Conservation (phyloP, 148 eudicot species). For the Silene conica region DNA sequence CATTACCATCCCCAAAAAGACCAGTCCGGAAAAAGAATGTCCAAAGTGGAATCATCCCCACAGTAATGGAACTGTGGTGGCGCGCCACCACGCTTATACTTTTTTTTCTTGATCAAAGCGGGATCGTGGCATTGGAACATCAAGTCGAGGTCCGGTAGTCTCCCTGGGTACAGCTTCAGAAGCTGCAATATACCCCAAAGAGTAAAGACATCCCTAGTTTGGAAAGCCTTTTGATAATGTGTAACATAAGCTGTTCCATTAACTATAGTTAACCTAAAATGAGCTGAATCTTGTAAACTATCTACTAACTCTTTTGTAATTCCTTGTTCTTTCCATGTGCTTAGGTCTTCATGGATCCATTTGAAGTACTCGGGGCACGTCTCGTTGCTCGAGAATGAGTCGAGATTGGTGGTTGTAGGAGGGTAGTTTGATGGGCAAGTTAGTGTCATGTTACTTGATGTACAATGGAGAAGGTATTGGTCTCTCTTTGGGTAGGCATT, state of each 20-base stretch:
- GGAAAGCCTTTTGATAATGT: constrained; percentile 38
- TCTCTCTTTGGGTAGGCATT: constrained; percentile 26
- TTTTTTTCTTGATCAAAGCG: constrained; percentile 25
- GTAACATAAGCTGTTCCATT: constrained; percentile 56
- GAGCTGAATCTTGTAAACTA: constrained; percentile 26
- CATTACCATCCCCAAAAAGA: constrained; percentile 75
- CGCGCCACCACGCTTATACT: constrained; percentile 24
- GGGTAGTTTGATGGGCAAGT: constrained; percentile 44
- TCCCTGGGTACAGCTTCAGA: constrained; percentile 54
- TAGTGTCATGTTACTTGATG: constrained; percentile 24
- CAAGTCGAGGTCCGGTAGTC: constrained; percentile 52
- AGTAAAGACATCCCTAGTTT: constrained; percentile 43
- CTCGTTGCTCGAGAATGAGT: background rate
- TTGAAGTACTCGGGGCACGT: constrained; percentile 62
- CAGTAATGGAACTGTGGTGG: constrained; percentile 68
- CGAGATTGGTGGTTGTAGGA: background rate
- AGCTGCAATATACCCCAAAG: constrained; percentile 64
- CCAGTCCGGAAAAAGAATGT: constrained; percentile 69
- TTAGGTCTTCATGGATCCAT: constrained; percentile 63
- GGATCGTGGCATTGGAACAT: constrained; percentile 55
- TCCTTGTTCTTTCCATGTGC: constrained; percentile 43
- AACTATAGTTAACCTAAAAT: constrained; percentile 47
- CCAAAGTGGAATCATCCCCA: constrained; percentile 33
- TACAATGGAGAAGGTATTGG: constrained; percentile 28
- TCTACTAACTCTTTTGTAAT: constrained; percentile 49